Evolutionary conservation across 495 filamentous ascomycete genomes (phyloP).

Genomic region (Aspergillus conjunctus): DNA sequence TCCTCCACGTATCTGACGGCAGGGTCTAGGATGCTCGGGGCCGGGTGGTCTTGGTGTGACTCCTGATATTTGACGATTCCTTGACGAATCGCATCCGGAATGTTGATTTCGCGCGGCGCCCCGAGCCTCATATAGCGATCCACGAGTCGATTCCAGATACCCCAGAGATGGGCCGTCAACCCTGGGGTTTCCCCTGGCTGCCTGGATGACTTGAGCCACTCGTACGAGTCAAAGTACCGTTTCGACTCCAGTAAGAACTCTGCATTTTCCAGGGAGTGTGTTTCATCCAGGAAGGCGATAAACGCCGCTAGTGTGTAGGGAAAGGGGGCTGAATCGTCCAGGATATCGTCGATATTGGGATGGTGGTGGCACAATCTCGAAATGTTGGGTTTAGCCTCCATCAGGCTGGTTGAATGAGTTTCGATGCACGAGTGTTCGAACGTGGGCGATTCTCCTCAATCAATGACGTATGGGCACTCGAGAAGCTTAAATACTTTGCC

Average conservation of each 20-base stretch:
- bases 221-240: constrained; percentile 69
- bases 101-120: constrained; percentile 53
- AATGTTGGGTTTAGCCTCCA: neutral
- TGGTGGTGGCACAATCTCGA: constrained; percentile 28
- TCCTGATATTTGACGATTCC: constrained; percentile 62
- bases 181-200: constrained; percentile 55
- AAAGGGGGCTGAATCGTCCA: constrained; percentile 73
- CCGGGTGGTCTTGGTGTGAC: constrained; percentile 57
- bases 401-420: neutral
- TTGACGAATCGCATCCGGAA: constrained; percentile 74
- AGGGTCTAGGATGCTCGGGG: constrained; percentile 68
- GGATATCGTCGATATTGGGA: constrained; percentile 76
- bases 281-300: constrained; percentile 85
- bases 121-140: neutral
- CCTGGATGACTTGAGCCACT: constrained; percentile 47
- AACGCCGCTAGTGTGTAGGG: constrained; percentile 87
- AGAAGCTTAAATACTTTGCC: too few species aligned
- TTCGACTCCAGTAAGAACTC: constrained; percentile 90
- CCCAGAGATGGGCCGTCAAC: neutral
- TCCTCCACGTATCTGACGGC: constrained; percentile 50
- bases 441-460: too few species aligned
- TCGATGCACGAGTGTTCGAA: too few species aligned
- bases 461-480: too few species aligned
- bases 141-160: neutral
- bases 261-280: constrained; percentile 86